phyloP scores from a whole-genome alignment of 176 grass and related monocot genomes.

The Musa schizocarpa region DNA sequence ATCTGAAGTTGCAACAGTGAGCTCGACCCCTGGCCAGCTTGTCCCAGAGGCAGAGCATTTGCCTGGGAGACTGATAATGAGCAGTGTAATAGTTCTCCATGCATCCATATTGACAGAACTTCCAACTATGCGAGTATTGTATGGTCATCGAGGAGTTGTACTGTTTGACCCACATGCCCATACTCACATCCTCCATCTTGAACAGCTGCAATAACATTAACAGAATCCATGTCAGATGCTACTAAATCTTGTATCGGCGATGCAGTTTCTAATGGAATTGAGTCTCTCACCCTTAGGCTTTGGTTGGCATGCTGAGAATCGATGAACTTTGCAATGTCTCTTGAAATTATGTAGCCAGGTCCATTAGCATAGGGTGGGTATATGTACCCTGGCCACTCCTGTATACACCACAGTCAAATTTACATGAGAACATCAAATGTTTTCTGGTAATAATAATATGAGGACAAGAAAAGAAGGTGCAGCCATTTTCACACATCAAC shows the following conservation, averaged over 20 bases:
- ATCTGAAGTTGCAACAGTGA: constrained; percentile 88
- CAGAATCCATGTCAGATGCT: constrained; percentile 10
- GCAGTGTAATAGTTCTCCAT: constrained; percentile 81
- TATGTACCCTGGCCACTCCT: constrained; percentile 96
- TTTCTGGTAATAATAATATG: not conserved
- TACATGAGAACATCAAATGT: not conserved
- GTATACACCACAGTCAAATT: constrained; percentile 17
- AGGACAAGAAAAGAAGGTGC: not conserved
- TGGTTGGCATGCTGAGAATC: constrained; percentile 71
- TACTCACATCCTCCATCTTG: constrained; percentile 98
- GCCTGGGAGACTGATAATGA: constrained; percentile 85
- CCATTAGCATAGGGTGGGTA: constrained; percentile 96
- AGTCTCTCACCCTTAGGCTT: constrained; percentile 53
- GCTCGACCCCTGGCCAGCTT: constrained; percentile 57
- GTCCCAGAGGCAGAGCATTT: constrained; percentile 88
- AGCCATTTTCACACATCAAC: too few relatives aligned
- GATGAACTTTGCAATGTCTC: constrained; percentile 67
- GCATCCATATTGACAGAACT: constrained; percentile 93
- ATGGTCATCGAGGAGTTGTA: constrained; percentile 55
- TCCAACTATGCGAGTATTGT: constrained; percentile 89
- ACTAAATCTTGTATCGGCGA: not conserved
- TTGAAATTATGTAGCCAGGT: constrained; percentile 82
- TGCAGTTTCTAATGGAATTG: not conserved
- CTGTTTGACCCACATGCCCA: constrained; percentile 92
- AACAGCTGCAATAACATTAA: constrained; percentile 54